These are phyloP conservation scores for Suillus americanus DNA, from an alignment of 768 basidiomycete genomes.

Conservation along the genomic window DNA sequence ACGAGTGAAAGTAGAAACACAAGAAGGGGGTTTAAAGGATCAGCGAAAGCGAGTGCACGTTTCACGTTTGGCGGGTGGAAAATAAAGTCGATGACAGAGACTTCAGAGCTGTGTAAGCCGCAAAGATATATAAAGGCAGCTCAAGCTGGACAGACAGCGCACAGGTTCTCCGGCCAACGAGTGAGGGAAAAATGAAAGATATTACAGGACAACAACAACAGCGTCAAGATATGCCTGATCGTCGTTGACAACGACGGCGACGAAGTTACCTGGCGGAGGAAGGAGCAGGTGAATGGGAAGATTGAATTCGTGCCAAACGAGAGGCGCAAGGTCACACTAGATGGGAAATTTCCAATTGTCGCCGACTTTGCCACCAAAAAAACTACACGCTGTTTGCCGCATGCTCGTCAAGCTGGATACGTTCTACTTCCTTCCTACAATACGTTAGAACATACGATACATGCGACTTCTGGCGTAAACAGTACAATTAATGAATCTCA, in stretches of 20 bases:
- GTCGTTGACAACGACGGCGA: constrained; percentile 3
- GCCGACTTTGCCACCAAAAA: constrained; percentile 17
- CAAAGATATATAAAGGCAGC: constrained; percentile 16
- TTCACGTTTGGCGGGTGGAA: constrained; percentile 9
- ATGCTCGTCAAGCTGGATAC: background rate
- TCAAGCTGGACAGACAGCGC: constrained; percentile 9
- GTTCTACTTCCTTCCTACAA: background rate
- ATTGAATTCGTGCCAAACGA: constrained; percentile 27
- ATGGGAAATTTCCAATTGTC: constrained; percentile 34
- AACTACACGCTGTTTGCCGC: constrained; percentile 34
- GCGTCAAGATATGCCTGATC: constrained; percentile 6
- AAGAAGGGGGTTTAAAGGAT: background rate
- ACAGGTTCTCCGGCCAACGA: background rate
- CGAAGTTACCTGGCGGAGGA: background rate
- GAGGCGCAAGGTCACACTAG: constrained; percentile 35
- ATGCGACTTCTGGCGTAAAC: background rate
- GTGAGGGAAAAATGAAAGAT: constrained; percentile 5
- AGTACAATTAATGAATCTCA: background rate
- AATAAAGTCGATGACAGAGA: constrained; percentile 10
- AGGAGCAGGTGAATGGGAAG: constrained; percentile 15
- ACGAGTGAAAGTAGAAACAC: background rate
- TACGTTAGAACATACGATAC: constrained; percentile 2
- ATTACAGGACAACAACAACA: constrained; percentile 10
- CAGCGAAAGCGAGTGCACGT: constrained; percentile 4
- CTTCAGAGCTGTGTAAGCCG: constrained; percentile 12